Evolutionary conservation across 1,284 basidiomycete species (phyloP).

Genomic region (Phylloboletellus chloephorus): DNA sequence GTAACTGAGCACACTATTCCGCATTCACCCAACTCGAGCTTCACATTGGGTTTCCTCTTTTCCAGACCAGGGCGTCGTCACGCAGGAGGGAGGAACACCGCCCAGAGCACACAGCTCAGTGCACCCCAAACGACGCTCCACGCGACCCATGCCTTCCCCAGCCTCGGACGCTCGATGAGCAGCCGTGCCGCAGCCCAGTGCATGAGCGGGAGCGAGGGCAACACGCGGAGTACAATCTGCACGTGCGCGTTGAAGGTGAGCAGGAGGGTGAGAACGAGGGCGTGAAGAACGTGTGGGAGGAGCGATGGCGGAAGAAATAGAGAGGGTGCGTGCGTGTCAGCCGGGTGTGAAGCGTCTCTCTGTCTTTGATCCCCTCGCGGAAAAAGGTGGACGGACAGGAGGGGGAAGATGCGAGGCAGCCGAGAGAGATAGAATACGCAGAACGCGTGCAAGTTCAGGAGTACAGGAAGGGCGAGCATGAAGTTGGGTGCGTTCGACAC

Average conservation of each 20-base stretch:
- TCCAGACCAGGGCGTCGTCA: slow-evolving; percentile 36
- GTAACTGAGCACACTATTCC: too few species aligned
- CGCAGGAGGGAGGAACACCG: slow-evolving; percentile 85
- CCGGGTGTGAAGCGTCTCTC: background rate
- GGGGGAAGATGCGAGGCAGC: slow-evolving; percentile 17
- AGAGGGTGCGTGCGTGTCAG: slow-evolving; percentile 6
- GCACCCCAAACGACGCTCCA: slow-evolving; percentile 79
- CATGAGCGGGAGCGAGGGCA: slow-evolving; percentile 71
- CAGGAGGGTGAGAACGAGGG: slow-evolving; percentile 52
- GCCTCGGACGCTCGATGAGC: slow-evolving; percentile 42
- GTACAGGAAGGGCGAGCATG: slow-evolving; percentile 69
- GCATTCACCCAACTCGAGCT: too few species aligned
- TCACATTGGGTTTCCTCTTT: too few species aligned
- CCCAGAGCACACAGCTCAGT: slow-evolving; percentile 76
- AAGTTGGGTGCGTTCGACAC: slow-evolving; percentile 84
- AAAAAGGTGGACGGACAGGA: background rate
- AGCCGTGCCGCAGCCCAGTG: slow-evolving; percentile 83
- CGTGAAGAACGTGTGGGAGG: slow-evolving; percentile 67
- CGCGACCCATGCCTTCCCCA: slow-evolving; percentile 52
- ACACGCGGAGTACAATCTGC: slow-evolving; percentile 84
- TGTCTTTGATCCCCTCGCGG: background rate
- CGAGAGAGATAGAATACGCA: slow-evolving; percentile 35
- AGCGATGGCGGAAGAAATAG: slow-evolving; percentile 35
- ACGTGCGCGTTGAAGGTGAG: slow-evolving; percentile 82
- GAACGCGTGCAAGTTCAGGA: slow-evolving; percentile 45